Percentiles rank a stretch among this genome's conserved stretches.
phyloP scores from a whole-genome alignment of 257 asterid species.

The Ajuga chamaepitys region DNA sequence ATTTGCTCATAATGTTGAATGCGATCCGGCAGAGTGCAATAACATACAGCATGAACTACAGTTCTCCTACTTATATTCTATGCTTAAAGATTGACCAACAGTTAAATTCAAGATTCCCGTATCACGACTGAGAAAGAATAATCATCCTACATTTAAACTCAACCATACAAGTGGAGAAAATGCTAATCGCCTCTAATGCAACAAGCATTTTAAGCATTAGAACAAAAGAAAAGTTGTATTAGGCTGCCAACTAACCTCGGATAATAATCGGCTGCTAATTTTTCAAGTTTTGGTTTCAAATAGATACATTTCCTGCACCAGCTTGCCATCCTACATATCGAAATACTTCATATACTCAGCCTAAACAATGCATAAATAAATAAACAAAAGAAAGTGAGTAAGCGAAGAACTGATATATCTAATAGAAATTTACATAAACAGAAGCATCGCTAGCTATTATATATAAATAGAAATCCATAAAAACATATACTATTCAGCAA shows the following conservation, averaged over 20 bases:
- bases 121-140: no score
- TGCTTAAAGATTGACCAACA: background rate
- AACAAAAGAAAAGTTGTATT: constrained; percentile 2
- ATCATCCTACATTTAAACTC: no score
- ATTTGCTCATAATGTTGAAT: no score
- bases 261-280: constrained; percentile 77
- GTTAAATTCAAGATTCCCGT: no score
- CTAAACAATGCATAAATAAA: constrained; percentile 15
- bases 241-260: constrained; percentile 55
- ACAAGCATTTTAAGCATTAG: no score
- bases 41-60: no score
- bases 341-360: constrained; percentile 29
- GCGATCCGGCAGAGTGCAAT: no score
- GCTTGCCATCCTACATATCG: constrained; percentile 76
- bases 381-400: constrained; percentile 5
- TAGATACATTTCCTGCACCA: constrained; percentile 99
- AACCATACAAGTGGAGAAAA: no score
- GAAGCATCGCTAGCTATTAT: background rate
- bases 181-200: no score
- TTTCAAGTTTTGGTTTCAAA: constrained; percentile 88
- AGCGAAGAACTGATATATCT: background rate
- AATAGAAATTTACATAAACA: background rate
- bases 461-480: background rate
- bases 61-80: background rate
- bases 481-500: background rate